A percentile compares a stretch with the other conserved stretches of the same genome.
Evolutionary conservation across 75 land plant species (phyloP).

Genomic region (Picea glauca): DNA sequence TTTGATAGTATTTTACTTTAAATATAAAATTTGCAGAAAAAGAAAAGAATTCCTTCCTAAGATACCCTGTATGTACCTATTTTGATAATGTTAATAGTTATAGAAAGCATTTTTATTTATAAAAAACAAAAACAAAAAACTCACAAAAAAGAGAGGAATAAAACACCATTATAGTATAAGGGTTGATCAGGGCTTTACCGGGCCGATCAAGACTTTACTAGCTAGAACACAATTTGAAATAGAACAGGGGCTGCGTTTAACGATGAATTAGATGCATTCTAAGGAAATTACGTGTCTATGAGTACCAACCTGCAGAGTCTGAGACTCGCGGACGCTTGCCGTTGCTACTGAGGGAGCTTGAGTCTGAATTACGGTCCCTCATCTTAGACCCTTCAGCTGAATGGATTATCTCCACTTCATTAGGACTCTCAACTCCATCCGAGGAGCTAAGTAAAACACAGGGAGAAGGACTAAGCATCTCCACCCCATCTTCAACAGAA

Average conservation of each 20-base stretch:
- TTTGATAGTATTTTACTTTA: too few relatives aligned
- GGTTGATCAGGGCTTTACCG: too few relatives aligned
- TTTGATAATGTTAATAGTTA: too few relatives aligned
- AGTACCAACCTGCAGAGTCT: not conserved
- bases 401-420: not conserved
- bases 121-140: not conserved
- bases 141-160: too few relatives aligned
- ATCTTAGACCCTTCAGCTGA: not conserved
- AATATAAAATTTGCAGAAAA: too few relatives aligned
- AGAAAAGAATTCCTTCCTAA: too few relatives aligned
- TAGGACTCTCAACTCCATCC: not conserved
- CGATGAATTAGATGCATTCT: not conserved
- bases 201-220: not conserved
- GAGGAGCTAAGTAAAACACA: too few relatives aligned
- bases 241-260: not conserved
- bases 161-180: too few relatives aligned
- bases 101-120: not conserved
- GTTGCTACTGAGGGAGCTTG: not conserved
- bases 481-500: constrained; percentile 7
- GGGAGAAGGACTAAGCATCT: constrained; percentile 1
- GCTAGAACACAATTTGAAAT: not conserved
- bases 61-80: too few relatives aligned
- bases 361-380: not conserved
- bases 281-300: not conserved
- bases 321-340: not conserved